phyloP scores from a whole-genome alignment of 2,329 filamentous ascomycete species.

The Fusarium chlamydosporum region DNA sequence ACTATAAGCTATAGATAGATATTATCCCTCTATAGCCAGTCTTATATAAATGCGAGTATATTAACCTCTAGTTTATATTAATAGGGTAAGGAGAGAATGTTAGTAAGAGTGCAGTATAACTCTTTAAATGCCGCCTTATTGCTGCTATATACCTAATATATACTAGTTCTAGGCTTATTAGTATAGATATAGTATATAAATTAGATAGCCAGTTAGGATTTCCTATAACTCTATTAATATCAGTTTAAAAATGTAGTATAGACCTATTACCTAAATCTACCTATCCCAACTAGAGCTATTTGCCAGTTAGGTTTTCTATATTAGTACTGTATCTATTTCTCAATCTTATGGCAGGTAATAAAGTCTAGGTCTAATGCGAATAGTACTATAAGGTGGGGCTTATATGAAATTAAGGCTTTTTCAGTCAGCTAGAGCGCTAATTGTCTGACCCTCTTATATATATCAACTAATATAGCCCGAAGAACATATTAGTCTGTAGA shows the following conservation, averaged over 20 bases:
- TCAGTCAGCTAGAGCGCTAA: background rate
- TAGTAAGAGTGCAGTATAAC: slow-evolving; percentile 54
- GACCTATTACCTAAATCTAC: slow-evolving; percentile 16
- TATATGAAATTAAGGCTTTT: background rate
- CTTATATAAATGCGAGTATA: slow-evolving; percentile 52
- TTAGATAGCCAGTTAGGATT: slow-evolving; percentile 54
- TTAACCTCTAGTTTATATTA: slow-evolving; percentile 51
- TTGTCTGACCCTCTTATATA: background rate
- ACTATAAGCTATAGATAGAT: slow-evolving; percentile 44
- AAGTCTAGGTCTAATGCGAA: slow-evolving; percentile 54
- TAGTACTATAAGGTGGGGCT: slow-evolving; percentile 34
- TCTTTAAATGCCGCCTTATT: slow-evolving; percentile 57
- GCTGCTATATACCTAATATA: slow-evolving; percentile 58
- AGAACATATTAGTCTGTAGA: background rate
- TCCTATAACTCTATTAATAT: slow-evolving; percentile 23
- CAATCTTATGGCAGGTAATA: slow-evolving; percentile 48
- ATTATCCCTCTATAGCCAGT: slow-evolving; percentile 49
- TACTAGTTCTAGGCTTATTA: slow-evolving; percentile 49
- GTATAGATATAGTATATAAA: slow-evolving; percentile 53
- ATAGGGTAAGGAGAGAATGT: slow-evolving; percentile 50
- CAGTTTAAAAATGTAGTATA: background rate
- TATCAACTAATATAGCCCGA: slow-evolving; percentile 1
- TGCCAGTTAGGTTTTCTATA: slow-evolving; percentile 35
- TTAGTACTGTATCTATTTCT: slow-evolving; percentile 45
- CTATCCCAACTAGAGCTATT: slow-evolving; percentile 53